Conservation (phyloP, 306 rosid species). For the Gastrolobium bilobum region DNA sequence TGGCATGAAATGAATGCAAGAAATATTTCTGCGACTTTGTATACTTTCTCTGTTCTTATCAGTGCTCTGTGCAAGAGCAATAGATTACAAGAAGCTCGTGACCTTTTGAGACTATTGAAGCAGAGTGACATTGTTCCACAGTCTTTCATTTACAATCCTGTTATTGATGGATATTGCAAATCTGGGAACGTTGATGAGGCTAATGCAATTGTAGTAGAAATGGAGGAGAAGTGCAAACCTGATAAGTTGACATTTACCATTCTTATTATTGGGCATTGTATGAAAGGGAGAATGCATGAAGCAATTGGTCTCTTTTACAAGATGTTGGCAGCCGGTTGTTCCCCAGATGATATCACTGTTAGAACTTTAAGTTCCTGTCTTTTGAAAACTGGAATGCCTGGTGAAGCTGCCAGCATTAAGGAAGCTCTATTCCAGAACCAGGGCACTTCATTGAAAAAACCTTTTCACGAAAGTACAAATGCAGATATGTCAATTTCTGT, state of each 20-base stretch:
- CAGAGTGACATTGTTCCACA: slow-evolving; percentile 57
- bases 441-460: slow-evolving; percentile 34
- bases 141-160: slow-evolving; percentile 81
- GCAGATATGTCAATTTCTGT: slow-evolving; percentile 60
- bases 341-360: slow-evolving; percentile 75
- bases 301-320: slow-evolving; percentile 76
- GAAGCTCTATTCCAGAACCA: slow-evolving; percentile 54
- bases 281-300: slow-evolving; percentile 84
- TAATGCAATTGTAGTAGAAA: slow-evolving; percentile 70
- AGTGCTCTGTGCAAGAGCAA: slow-evolving; percentile 77
- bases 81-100: slow-evolving; percentile 77
- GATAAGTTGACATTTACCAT: slow-evolving; percentile 87
- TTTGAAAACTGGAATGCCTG: slow-evolving; percentile 87
- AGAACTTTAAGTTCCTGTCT: slow-evolving; percentile 77
- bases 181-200: slow-evolving; percentile 90
- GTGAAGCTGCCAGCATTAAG: slow-evolving; percentile 69
- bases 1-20: slow-evolving; percentile 77
- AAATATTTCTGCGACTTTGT: slow-evolving; percentile 61
- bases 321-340: slow-evolving; percentile 76
- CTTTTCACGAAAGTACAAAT: slow-evolving; percentile 48
- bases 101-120: slow-evolving; percentile 65
- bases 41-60: slow-evolving; percentile 81
- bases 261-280: slow-evolving; percentile 88
- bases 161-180: slow-evolving; percentile 87
- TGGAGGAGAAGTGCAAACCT: slow-evolving; percentile 76